Conservation (phyloP, 1,284 basidiomycete genomes). For the Ganoderma lingzhi region DNA sequence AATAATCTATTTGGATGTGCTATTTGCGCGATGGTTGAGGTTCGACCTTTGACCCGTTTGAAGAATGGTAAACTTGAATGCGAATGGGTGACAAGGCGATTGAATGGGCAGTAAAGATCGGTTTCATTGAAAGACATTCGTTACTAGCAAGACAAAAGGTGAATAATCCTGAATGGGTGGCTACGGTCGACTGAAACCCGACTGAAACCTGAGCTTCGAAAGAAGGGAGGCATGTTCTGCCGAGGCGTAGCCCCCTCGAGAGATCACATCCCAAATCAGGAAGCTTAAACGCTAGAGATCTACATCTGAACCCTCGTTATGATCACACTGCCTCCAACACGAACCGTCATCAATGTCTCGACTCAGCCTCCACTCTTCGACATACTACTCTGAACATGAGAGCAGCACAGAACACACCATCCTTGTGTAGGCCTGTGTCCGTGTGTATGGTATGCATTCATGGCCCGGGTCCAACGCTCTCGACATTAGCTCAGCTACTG, state of each 20-base stretch:
- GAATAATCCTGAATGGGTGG: neutral
- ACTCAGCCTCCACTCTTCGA: neutral
- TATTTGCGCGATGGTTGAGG: neutral
- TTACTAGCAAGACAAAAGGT: neutral
- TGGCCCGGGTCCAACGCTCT: neutral
- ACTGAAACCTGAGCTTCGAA: neutral
- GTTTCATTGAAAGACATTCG: neutral
- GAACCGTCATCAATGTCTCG: neutral
- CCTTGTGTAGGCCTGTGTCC: neutral
- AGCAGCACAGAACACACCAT: neutral
- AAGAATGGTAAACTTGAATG: neutral
- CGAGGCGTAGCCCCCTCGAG: neutral
- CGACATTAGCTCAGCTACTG: neutral
- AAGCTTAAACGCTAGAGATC: neutral
- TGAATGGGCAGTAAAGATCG: neutral
- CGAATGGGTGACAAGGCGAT: neutral
- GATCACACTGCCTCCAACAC: neutral
- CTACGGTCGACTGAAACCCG: neutral
- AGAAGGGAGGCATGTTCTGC: neutral
- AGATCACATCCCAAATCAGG: slow-evolving; percentile 2
- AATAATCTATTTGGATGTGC: neutral
- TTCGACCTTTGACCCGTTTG: neutral
- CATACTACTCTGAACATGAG: neutral
- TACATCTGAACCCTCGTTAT: slow-evolving; percentile 1
- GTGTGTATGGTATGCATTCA: neutral